Conservation (phyloP, 2,329 filamentous ascomycete genomes). For the Fusarium coffeatum region DNA sequence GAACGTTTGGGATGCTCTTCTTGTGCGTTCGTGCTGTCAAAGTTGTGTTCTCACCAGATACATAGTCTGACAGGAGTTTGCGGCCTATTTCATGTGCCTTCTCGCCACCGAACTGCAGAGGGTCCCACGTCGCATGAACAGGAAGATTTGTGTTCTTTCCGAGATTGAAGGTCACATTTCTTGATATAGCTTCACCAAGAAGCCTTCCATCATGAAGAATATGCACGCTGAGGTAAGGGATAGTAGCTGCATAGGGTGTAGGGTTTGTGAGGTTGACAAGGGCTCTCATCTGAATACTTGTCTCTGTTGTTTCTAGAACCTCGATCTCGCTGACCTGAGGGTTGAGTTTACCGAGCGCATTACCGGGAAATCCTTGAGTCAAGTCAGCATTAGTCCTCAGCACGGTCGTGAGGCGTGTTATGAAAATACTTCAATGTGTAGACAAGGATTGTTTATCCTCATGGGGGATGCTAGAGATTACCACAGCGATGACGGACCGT, state of each 20-base stretch:
- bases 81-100: slow-evolving; percentile 71
- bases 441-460: slow-evolving; percentile 43
- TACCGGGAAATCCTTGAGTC: slow-evolving; percentile 67
- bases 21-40: slow-evolving; percentile 79
- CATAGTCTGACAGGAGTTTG: slow-evolving; percentile 83
- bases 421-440: slow-evolving; percentile 48
- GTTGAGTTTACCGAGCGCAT: slow-evolving; percentile 59
- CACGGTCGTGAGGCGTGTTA: slow-evolving; percentile 43
- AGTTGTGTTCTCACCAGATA: slow-evolving; percentile 88
- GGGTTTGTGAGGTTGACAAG: slow-evolving; percentile 89
- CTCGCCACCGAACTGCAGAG: slow-evolving; percentile 69
- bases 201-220: slow-evolving; percentile 78
- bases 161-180: slow-evolving; percentile 70
- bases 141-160: slow-evolving; percentile 79
- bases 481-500: slow-evolving; percentile 81
- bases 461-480: slow-evolving; percentile 47
- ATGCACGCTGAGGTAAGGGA: slow-evolving; percentile 85
- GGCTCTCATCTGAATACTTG: slow-evolving; percentile 77
- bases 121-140: slow-evolving; percentile 80
- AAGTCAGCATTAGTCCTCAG: slow-evolving; percentile 50
- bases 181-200: slow-evolving; percentile 79
- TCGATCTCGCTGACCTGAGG: slow-evolving; percentile 78
- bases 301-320: slow-evolving; percentile 77
- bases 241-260: slow-evolving; percentile 81
- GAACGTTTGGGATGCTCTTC: slow-evolving; percentile 78